Base-by-base conservation (phyloP, 139 green algal genomes). In the Chlorokybus atmophyticus region DNA sequence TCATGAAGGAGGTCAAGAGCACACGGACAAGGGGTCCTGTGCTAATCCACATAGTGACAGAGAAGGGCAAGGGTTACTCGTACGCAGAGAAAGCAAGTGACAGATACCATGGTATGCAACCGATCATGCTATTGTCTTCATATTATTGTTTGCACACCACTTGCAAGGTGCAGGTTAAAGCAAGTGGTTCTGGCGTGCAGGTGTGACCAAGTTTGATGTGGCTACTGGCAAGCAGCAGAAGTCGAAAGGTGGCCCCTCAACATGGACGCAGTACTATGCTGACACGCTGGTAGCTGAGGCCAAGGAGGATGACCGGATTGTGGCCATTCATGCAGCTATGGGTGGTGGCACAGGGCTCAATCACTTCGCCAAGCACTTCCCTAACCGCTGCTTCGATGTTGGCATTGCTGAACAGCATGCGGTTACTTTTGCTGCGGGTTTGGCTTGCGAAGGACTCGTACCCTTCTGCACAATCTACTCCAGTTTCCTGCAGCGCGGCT, bases 391-490 rank as follows among this genome's bases (percentile, higher is more conserved):
- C 38, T 98, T 91, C 62, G 92, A 99, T 55, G 91, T 96, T 6
- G 92, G 92, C 66, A 99, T 99, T 60, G 91, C 91, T 1, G 92
- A 99, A 77, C 92, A 99, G 82, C 89, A 97, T 64, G 78, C 84
- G 5, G 86, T 96, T 1, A 95, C 87, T 1, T 96, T 97, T 78
- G 83, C 87, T 0, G 87, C 89, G 1, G 92, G 92, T 0, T 65
- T 99, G 61, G 92, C 91, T 1, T 82, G 63, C 52, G 92, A 99
- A 70, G 92, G 92, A 32, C 71, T 98, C 30, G 75, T 83, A 19
- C 92, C 92, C 42, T 89, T 96, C 57, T 83, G 70, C 55, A 83
- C 91, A 53, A 95, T 99, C 69, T 99, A 99, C 74, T 95, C 85
- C 1, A 85, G 83, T 27, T 99, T 99, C 83, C 64, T 99, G 75